These are phyloP conservation scores for Pisolithus sp. DNA, from an alignment of 768 basidiomycete species.

Conservation along the genomic window DNA sequence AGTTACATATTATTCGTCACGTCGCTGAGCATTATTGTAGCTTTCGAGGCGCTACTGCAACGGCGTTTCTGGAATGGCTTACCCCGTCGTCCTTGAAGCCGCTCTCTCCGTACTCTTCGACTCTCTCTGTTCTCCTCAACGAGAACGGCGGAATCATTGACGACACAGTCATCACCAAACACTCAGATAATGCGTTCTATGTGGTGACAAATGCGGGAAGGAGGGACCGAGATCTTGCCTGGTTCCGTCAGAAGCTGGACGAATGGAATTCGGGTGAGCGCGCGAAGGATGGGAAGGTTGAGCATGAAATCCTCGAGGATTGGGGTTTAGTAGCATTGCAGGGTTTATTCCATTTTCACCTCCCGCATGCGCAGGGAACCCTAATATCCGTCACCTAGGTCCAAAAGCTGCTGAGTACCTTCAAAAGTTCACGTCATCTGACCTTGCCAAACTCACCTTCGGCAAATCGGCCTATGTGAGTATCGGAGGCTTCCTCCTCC, in stretches of 20 bases:
- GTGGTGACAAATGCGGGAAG: slow-evolving; percentile 96
- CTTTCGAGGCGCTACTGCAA: slow-evolving; percentile 74
- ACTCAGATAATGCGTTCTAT: slow-evolving; percentile 74
- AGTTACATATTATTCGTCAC: not conserved
- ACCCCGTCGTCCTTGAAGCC: slow-evolving; percentile 75
- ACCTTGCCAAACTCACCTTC: slow-evolving; percentile 72
- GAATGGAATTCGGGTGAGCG: slow-evolving; percentile 70
- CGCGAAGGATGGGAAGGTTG: slow-evolving; percentile 54
- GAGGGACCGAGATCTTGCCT: slow-evolving; percentile 71
- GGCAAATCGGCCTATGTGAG: slow-evolving; percentile 78
- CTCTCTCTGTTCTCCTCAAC: slow-evolving; percentile 86
- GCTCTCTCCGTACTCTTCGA: slow-evolving; percentile 69
- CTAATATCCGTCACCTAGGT: slow-evolving; percentile 36
- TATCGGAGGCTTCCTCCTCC: slow-evolving; percentile 54
- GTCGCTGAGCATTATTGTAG: slow-evolving; percentile 30
- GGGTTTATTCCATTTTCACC: slow-evolving; percentile 39
- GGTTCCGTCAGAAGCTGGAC: slow-evolving; percentile 60
- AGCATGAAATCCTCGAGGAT: slow-evolving; percentile 71
- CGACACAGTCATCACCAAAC: slow-evolving; percentile 88
- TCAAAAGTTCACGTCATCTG: slow-evolving; percentile 68
- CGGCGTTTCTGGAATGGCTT: slow-evolving; percentile 81
- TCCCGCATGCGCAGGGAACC: not conserved
- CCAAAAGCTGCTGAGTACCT: slow-evolving; percentile 78
- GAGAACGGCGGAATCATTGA: slow-evolving; percentile 91
- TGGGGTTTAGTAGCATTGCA: slow-evolving; percentile 92